phyloP scores from a whole-genome alignment of 2,329 filamentous ascomycete genomes.

The Rhinocladiella similis region DNA sequence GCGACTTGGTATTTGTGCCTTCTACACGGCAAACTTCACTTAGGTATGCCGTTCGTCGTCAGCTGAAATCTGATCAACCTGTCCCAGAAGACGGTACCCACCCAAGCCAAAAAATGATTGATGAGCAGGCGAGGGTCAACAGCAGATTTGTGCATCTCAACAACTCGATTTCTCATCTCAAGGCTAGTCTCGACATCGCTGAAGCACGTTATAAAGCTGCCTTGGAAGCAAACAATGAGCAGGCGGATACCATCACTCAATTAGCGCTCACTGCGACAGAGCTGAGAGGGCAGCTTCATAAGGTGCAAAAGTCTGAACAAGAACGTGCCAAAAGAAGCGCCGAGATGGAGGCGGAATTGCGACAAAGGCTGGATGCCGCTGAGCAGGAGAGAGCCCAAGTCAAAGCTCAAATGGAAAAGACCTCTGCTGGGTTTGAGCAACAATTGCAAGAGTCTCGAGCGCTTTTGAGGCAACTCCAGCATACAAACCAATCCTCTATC shows the following conservation, averaged over 20 bases:
- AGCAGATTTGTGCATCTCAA: conserved; percentile 7
- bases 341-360: background rate
- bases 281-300: conserved; percentile 7
- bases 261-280: conserved; percentile 5
- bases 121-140: conserved; percentile 9
- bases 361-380: background rate
- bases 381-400: conserved; percentile 4
- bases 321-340: too few species aligned
- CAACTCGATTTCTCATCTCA: conserved; percentile 6
- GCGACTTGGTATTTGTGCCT: conserved; percentile 10
- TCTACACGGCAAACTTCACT: background rate
- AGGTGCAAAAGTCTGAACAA: background rate
- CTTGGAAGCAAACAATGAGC: conserved; percentile 5
- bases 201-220: conserved; percentile 8
- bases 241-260: background rate
- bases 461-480: conserved; percentile 3
- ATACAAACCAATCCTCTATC: background rate
- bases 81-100: background rate
- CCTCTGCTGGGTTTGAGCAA: conserved; percentile 1
- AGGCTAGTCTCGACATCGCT: conserved; percentile 10
- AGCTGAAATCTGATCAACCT: background rate
- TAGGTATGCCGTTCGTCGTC: conserved; percentile 10
- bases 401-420: conserved; percentile 6
- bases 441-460: conserved; percentile 12
- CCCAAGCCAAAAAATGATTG: background rate